Evolutionary conservation across 148 eudicot genomes (phyloP).

Genomic region (Pharnaceum exiguum): DNA sequence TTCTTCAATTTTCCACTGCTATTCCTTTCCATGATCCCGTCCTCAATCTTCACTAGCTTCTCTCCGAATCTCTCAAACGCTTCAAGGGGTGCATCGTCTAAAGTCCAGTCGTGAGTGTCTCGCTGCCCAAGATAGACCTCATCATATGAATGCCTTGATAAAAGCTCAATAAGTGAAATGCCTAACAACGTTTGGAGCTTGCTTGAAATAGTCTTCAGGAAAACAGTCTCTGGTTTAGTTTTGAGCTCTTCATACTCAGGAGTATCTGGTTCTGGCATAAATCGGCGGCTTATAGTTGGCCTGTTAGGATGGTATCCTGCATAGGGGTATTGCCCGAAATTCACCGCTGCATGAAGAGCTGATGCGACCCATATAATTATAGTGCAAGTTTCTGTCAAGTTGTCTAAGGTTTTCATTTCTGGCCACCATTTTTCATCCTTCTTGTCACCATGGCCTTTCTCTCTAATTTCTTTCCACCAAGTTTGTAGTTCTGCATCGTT

Average conservation of each 20-base stretch:
- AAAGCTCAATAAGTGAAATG: constrained; percentile 67
- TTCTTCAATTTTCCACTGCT: constrained; percentile 45
- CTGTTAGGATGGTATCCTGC: constrained; percentile 80
- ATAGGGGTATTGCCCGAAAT: constrained; percentile 87
- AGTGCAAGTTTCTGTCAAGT: constrained; percentile 54
- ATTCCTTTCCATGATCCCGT: constrained; percentile 40
- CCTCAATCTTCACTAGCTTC: constrained; percentile 45
- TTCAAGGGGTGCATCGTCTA: constrained; percentile 39
- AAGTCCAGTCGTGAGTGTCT: constrained; percentile 56
- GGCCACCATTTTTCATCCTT: constrained; percentile 81
- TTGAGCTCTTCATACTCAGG: constrained; percentile 61
- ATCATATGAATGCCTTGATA: constrained; percentile 75
- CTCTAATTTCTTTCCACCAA: constrained; percentile 82
- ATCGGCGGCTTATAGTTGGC: constrained; percentile 63
- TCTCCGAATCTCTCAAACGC: constrained; percentile 53
- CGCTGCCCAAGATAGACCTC: constrained; percentile 82
- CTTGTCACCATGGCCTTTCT: constrained; percentile 72
- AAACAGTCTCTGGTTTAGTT: constrained; percentile 42
- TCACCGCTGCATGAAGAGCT: constrained; percentile 87
- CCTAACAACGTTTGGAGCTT: constrained; percentile 62
- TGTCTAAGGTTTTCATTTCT: constrained; percentile 50
- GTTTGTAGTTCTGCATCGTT: constrained; percentile 57
- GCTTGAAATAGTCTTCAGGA: constrained; percentile 56
- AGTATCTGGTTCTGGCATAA: constrained; percentile 62
- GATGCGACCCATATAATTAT: constrained; percentile 86